Base-by-base conservation (phyloP, 305 asterid species). In the Fraxinus nigra region DNA sequence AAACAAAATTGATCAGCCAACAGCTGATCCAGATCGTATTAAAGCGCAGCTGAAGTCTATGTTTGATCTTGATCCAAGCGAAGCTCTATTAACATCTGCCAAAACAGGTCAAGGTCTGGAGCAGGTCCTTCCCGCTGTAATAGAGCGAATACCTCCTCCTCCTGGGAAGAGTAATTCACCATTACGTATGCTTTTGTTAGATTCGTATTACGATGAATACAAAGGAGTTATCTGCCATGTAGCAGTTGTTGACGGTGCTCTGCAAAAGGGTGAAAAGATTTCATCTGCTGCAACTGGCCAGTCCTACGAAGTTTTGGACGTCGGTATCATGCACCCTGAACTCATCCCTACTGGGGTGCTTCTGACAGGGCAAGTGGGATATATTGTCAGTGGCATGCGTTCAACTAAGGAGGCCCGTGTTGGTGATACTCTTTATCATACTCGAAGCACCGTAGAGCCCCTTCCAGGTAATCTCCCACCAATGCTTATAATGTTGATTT, bases 181-280 rank as follows among this genome's bases (percentile, higher is more conserved):
- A 30, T 77, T 96, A 65, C 97, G 98, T 80, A 93, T 94, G 97
- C 97, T 96, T 84, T 90, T 96, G 82, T 89, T 96, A 85, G 99
- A 96, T 88, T 92, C 98, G 11, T 96, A 96, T 87, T 92, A 94
- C 18, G 99, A 96, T 80, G 99, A 94, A 79, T 96, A 96, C 85
- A 96, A 87, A 87, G 99, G 99, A 81, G 98, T 96, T 80, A 96
- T 96, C 83, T 96, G 99, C 92, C 99, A 96, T 77, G 98, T 96
- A n/a, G 97, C 99, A 18, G 89, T 96, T 82, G 97, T 92, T 84
- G 99, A 96, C 84, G 99, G 99, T 86, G 89, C 94, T 75, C 78
- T 96, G 82, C 90, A 87, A 77, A 96, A 94, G 91, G 98, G 98
- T 72, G 98, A 96, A 74, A 96, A 93, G 87, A 91, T 96, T 81